Percentiles rank a stretch among this genome's conserved stretches.
Evolutionary conservation across 257 asterid genomes (phyloP).

Genomic region (Solanum phureja): DNA sequence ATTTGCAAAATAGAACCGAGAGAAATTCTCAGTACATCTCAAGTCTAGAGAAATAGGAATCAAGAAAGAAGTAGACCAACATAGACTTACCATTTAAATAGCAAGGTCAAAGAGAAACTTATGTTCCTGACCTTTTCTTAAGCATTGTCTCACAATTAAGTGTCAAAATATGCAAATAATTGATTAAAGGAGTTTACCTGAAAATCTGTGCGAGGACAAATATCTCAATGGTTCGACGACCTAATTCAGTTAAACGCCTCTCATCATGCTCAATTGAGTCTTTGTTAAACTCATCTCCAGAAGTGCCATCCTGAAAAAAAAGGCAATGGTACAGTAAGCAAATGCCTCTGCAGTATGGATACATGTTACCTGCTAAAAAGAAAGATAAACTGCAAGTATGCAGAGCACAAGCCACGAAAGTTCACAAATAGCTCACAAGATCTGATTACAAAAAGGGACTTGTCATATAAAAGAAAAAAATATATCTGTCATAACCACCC

Average conservation of each 20-base stretch:
- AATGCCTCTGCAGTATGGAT: neutral
- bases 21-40: neutral
- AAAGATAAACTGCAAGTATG: neutral
- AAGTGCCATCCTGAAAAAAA: constrained; percentile 57
- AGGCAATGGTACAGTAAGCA: constrained; percentile 10
- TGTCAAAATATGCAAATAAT: neutral
- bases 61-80: neutral
- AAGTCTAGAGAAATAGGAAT: neutral
- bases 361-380: neutral
- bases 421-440: neutral
- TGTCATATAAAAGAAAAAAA: neutral
- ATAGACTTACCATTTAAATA: neutral
- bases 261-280: constrained; percentile 82
- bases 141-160: neutral
- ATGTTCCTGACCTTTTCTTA: neutral
- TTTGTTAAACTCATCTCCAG: constrained; percentile 80
- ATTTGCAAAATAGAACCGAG: neutral
- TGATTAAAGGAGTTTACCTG: constrained; percentile 32
- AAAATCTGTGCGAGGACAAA: constrained; percentile 82
- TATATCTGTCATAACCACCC: neutral
- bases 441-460: neutral
- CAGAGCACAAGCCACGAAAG: neutral
- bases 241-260: constrained; percentile 92
- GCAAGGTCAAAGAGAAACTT: neutral
- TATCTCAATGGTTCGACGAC: constrained; percentile 91